Conservation (phyloP, 2,329 filamentous ascomycete species). For the Phoma herbarum region DNA sequence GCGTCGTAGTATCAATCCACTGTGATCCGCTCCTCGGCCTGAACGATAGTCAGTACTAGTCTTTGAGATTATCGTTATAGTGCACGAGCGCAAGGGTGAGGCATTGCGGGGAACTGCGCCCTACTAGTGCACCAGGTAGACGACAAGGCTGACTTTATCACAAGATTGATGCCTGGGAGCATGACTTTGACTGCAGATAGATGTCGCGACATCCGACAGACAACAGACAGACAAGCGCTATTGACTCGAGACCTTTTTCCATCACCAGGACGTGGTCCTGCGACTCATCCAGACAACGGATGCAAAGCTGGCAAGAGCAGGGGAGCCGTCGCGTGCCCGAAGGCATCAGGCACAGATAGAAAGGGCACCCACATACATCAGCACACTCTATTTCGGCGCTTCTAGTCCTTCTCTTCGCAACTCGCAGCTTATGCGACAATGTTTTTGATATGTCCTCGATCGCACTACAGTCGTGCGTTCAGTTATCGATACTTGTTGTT, state of each 20-base stretch:
- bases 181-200: conserved; percentile 20
- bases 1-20: conserved; percentile 30
- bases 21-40: conserved; percentile 37
- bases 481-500: conserved; percentile 14
- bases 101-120: conserved; percentile 11
- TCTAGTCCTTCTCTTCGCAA: conserved; percentile 23
- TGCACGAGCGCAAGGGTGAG: not conserved
- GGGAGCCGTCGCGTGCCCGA: conserved; percentile 29
- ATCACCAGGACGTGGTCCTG: not conserved
- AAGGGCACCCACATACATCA: conserved; percentile 48
- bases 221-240: too few species aligned
- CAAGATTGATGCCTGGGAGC: conserved; percentile 34
- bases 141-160: conserved; percentile 36
- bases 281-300: not conserved
- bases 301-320: not conserved
- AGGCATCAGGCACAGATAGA: conserved; percentile 30
- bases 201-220: too few species aligned
- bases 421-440: conserved; percentile 34
- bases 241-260: too few species aligned
- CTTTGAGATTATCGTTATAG: conserved; percentile 19
- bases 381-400: conserved; percentile 35
- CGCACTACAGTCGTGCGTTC: not conserved
- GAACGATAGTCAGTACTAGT: conserved; percentile 32
- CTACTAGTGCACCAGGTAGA: not conserved
- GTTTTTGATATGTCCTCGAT: conserved; percentile 10